Evolutionary conservation across 2,329 filamentous ascomycete species (phyloP), one percentile per base, ranked within the genome.

Genomic region (Periconia digitata): DNA sequence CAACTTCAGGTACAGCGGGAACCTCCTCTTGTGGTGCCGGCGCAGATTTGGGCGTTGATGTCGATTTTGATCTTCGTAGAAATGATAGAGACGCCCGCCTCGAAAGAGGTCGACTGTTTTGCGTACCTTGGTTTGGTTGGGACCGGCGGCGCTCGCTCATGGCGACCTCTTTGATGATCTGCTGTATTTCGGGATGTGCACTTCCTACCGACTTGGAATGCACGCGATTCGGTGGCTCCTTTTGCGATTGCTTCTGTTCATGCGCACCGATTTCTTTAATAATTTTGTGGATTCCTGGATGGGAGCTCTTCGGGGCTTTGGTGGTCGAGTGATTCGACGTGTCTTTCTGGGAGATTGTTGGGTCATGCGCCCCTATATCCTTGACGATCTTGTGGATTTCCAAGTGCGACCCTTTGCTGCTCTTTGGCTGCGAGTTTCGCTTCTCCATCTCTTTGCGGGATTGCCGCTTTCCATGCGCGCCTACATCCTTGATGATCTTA

Each of bases 401-500:
- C 20, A 20, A 38, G 8, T 13, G 18, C 23, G n/a, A 21, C n/a
- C 15, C 38, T 6, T 8, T 15, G 21, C 13, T 40, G 20, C 20
- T 16, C 15, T 24, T 40, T n/a, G 21, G 18, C 12, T 32, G 12
- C 27, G 27, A 32, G 27, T 15, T 6, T 39, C 37, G 37, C 17
- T 21, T 40, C 23, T 40, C 38, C 21, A 3, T 3, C 38, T 27
- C 38, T 40, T n/a, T 40, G 18, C 16, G 38, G 10, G 38, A n/a
- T n/a, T 15, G 22, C 10, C 23, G 17, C 13, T 40, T 21, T 21
- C 23, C 38, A 17, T 17, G 38, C 21, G 38, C 18, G 24, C 38
- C 38, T 6, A 40, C 38, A n/a, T 40, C 21, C 20, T 40, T 40
- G 38, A 40, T 40, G 12, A 40, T 40, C 16, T 40, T 21, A 16